phyloP scores from a whole-genome alignment of 1,284 basidiomycete genomes.

The Austroboletus niveus region DNA sequence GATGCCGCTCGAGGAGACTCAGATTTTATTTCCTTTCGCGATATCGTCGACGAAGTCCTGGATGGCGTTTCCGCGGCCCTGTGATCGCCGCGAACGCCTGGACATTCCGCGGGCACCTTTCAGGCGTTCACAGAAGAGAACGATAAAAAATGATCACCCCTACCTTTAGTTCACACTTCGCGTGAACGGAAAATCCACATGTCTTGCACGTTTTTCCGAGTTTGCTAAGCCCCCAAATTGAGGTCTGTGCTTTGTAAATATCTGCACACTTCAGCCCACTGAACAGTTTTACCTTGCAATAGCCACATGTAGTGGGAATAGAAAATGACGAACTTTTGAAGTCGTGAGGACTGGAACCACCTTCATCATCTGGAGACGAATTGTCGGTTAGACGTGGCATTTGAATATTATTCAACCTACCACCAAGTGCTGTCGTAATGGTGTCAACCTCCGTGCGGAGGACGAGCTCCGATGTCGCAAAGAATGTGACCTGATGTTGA shows the following conservation, averaged over 20 bases:
- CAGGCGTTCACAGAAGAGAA: constrained; percentile 9
- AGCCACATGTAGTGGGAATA: constrained; percentile 76
- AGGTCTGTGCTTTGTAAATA: constrained; percentile 46
- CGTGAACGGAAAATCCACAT: constrained; percentile 80
- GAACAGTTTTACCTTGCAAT: constrained; percentile 54
- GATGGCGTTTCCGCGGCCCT: constrained; percentile 24
- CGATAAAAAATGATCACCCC: constrained; percentile 5
- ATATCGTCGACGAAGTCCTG: constrained; percentile 32
- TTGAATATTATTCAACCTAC: constrained; percentile 37
- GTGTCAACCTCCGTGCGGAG: constrained; percentile 60
- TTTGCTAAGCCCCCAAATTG: constrained; percentile 83
- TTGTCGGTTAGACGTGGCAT: neutral
- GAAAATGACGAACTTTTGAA: constrained; percentile 85
- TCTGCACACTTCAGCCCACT: neutral
- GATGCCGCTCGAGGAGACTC: constrained; percentile 8
- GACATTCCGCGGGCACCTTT: constrained; percentile 76
- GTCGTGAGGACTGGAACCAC: constrained; percentile 64
- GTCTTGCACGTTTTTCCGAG: constrained; percentile 79
- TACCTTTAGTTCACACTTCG: constrained; percentile 83
- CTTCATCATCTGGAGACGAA: constrained; percentile 59
- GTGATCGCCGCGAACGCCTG: constrained; percentile 29
- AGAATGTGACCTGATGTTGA: constrained; percentile 57
- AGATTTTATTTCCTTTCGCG: constrained; percentile 28
- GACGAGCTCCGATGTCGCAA: constrained; percentile 52
- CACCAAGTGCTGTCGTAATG: constrained; percentile 62